Conservation (phyloP, 257 asterid species). For the Solanum chiquidenum region DNA sequence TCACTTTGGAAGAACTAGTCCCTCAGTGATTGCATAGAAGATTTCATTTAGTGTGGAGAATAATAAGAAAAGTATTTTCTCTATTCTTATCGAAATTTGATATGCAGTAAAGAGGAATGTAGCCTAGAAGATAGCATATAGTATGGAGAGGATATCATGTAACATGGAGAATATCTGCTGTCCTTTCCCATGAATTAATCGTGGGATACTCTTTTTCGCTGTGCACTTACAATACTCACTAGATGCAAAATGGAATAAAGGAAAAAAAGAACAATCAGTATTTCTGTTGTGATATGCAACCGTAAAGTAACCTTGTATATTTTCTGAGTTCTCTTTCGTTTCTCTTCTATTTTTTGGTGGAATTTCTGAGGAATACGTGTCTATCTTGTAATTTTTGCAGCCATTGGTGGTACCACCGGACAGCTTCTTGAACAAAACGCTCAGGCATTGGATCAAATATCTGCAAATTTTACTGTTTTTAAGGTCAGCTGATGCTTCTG, state of each 20-base stretch:
- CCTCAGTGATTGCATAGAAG: neutral
- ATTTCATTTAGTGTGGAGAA: neutral
- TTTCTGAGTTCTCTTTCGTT: neutral
- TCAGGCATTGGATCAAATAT: constrained; percentile 76
- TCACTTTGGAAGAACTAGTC: neutral
- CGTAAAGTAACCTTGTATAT: neutral
- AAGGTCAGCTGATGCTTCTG: constrained; percentile 35
- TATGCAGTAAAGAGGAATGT: neutral
- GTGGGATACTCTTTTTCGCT: neutral
- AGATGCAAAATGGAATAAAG: neutral
- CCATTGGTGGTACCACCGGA: constrained; percentile 71
- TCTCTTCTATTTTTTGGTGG: neutral
- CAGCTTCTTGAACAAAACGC: constrained; percentile 84
- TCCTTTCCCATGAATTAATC: neutral
- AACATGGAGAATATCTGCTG: neutral
- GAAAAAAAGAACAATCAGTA: neutral
- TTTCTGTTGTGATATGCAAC: neutral
- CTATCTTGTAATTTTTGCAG: constrained; percentile 31
- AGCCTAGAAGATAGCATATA: neutral
- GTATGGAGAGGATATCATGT: neutral
- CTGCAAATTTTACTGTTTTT: constrained; percentile 61
- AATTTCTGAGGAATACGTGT: neutral
- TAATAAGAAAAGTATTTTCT: neutral
- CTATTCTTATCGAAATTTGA: neutral
- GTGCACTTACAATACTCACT: neutral